Evolutionary conservation across 306 rosid species (phyloP).

Genomic region (Prunus kanzakura): DNA sequence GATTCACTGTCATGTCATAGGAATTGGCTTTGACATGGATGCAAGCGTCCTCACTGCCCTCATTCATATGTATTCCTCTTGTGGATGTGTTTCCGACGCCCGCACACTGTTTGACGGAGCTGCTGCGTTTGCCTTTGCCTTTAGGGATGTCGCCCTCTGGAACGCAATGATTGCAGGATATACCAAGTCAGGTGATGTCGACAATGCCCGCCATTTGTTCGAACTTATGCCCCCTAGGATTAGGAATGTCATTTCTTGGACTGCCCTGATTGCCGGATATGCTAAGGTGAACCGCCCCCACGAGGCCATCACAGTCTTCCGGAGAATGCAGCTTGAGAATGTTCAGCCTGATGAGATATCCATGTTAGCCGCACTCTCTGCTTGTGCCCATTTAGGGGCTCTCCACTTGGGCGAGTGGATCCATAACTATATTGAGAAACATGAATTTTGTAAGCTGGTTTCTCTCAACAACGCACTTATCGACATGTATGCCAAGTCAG

Average conservation of each 20-base stretch:
- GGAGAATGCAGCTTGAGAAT: slow-evolving; percentile 50
- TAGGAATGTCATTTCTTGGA: slow-evolving; percentile 60
- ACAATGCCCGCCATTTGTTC: slow-evolving; percentile 48
- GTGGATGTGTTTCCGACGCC: slow-evolving; percentile 36
- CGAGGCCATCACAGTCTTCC: slow-evolving; percentile 52
- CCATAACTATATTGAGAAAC: slow-evolving; percentile 48
- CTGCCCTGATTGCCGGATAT: slow-evolving; percentile 51
- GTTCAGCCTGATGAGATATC: slow-evolving; percentile 63
- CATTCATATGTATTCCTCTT: slow-evolving; percentile 55
- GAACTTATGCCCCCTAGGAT: slow-evolving; percentile 42
- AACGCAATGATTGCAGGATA: slow-evolving; percentile 62
- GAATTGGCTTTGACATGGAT: slow-evolving; percentile 36
- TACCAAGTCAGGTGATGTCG: slow-evolving; percentile 48
- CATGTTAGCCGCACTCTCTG: slow-evolving; percentile 60
- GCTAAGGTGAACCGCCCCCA: slow-evolving; percentile 37
- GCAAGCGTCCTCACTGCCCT: slow-evolving; percentile 36
- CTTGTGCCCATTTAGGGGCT: slow-evolving; percentile 70
- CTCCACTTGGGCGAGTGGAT: slow-evolving; percentile 63
- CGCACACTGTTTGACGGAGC: slow-evolving; percentile 50
- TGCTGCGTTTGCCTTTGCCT: background rate
- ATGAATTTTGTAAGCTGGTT: slow-evolving; percentile 33
- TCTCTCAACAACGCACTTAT: slow-evolving; percentile 57
- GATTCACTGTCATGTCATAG: slow-evolving; percentile 50
- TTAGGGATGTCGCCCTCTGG: slow-evolving; percentile 34
- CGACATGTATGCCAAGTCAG: slow-evolving; percentile 76